These are phyloP conservation scores for Psidium guajava DNA, from an alignment of 345 rosid genomes.

Conservation along the genomic window DNA sequence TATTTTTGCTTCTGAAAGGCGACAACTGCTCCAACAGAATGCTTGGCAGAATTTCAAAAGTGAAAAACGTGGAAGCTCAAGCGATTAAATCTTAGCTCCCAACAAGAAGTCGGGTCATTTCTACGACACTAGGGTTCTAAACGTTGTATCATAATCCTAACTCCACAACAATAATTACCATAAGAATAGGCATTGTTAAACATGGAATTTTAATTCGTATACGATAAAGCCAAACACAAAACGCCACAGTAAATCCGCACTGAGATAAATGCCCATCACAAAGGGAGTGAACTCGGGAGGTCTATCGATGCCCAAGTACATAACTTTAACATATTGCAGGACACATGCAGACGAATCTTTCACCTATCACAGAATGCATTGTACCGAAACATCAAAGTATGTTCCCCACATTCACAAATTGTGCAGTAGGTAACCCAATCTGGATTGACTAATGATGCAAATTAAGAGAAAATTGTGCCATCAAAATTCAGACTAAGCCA, in stretches of 20 bases:
- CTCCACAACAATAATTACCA: not conserved
- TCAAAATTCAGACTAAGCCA: not conserved
- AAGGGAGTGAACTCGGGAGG: not conserved
- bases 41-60: not conserved
- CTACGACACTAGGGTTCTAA: not conserved
- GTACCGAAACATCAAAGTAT: not conserved
- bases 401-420: not conserved
- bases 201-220: not conserved
- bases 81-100: not conserved
- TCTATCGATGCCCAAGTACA: not conserved
- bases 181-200: not conserved
- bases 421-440: not conserved
- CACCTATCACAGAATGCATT: not conserved
- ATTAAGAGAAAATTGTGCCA: not conserved
- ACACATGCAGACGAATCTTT: not conserved
- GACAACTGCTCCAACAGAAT: not conserved
- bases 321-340: not conserved
- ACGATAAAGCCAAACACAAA: not conserved
- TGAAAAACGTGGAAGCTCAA: not conserved
- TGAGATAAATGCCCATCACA: not conserved
- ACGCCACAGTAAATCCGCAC: not conserved
- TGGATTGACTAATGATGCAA: not conserved
- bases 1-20: not conserved
- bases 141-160: not conserved
- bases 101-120: not conserved